Evolutionary conservation across 202 grass and related monocot species (phyloP).

Genomic region (Brachypodium distachyon): DNA sequence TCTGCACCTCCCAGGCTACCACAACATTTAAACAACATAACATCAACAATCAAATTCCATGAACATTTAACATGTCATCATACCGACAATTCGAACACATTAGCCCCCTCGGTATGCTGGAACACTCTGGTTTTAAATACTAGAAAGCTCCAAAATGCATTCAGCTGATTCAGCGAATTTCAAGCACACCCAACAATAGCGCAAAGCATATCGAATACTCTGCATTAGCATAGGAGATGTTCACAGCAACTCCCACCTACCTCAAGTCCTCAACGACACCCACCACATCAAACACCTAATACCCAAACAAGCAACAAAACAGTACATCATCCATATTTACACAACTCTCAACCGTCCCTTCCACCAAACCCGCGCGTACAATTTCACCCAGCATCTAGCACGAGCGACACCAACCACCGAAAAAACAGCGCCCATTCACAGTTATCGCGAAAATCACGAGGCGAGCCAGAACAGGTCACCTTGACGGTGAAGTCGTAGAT

Average conservation of each 20-base stretch:
- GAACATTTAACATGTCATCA: neutral
- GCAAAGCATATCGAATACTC: neutral
- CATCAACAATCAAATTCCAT: neutral
- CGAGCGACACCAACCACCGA: neutral
- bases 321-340: neutral
- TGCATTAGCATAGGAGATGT: neutral
- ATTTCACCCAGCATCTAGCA: neutral
- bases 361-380: neutral
- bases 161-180: neutral
- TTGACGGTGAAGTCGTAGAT: conserved; percentile 89
- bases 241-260: neutral
- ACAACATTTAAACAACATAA: neutral
- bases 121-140: neutral
- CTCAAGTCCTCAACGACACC: neutral
- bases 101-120: neutral
- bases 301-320: neutral
- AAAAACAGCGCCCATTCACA: neutral
- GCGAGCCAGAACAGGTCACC: conserved; percentile 3
- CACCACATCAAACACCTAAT: neutral
- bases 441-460: neutral
- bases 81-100: neutral
- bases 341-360: neutral
- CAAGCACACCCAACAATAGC: neutral
- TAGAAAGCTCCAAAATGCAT: neutral
- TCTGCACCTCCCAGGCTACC: neutral